Percentiles rank a stretch among this genome's conserved stretches.
Evolutionary conservation across 2,329 filamentous ascomycete species (phyloP).

Genomic region (Colletotrichum simmondsii): DNA sequence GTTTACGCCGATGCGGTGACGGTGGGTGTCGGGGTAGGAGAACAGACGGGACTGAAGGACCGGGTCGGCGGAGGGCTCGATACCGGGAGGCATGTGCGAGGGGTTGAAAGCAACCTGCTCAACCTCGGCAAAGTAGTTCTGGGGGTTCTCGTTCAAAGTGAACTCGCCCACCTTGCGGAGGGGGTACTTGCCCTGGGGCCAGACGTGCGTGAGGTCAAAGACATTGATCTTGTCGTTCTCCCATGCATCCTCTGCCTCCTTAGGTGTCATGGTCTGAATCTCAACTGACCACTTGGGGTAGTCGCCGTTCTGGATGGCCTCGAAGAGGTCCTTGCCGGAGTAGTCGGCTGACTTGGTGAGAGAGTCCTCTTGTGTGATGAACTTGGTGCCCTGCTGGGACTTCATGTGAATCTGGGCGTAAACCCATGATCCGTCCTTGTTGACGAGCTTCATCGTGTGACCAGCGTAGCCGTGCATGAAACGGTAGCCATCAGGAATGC

Average conservation of each 20-base stretch:
- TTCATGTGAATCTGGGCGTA: slow-evolving; percentile 63
- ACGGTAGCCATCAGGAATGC: slow-evolving; percentile 57
- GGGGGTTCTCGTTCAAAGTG: slow-evolving; percentile 71
- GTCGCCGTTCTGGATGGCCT: slow-evolving; percentile 55
- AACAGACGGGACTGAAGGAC: slow-evolving; percentile 66
- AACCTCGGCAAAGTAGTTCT: slow-evolving; percentile 77
- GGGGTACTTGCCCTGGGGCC: slow-evolving; percentile 70
- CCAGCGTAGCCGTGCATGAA: slow-evolving; percentile 58
- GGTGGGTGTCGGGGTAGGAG: slow-evolving; percentile 64
- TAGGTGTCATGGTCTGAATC: slow-evolving; percentile 64
- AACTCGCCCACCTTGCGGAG: slow-evolving; percentile 70
- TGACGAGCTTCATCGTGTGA: slow-evolving; percentile 60
- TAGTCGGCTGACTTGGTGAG: slow-evolving; percentile 62
- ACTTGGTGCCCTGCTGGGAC: slow-evolving; percentile 57
- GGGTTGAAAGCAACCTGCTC: slow-evolving; percentile 77
- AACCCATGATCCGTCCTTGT: slow-evolving; percentile 56
- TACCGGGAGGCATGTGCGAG: slow-evolving; percentile 70
- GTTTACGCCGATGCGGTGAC: slow-evolving; percentile 68
- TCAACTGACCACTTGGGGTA: slow-evolving; percentile 62
- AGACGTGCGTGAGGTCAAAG: slow-evolving; percentile 68
- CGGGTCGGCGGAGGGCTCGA: slow-evolving; percentile 67
- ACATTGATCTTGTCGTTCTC: slow-evolving; percentile 54
- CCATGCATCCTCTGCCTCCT: slow-evolving; percentile 54
- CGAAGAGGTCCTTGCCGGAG: slow-evolving; percentile 47
- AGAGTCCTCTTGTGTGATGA: slow-evolving; percentile 52